Conservation (phyloP, 2,329 filamentous ascomycete species). For the Aspergillus tubingensis region DNA sequence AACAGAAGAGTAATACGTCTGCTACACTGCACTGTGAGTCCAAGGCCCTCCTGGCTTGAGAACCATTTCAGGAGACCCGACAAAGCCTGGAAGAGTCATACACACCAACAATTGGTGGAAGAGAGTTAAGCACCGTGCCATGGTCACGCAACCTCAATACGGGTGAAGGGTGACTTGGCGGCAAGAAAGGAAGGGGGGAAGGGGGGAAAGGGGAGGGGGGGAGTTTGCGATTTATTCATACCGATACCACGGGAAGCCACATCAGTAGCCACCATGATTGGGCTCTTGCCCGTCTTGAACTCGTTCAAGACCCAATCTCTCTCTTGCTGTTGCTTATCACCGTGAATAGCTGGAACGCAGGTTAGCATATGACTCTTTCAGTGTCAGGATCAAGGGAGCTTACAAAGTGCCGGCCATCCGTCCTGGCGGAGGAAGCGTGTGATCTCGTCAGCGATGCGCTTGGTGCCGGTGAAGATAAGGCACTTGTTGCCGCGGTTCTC, state of each 20-base stretch:
- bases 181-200: conserved; percentile 34
- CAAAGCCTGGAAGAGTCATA: conserved; percentile 88
- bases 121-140: conserved; percentile 83
- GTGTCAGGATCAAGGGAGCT: conserved; percentile 43
- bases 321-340: conserved; percentile 99
- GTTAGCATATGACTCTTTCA: conserved; percentile 43
- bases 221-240: conserved; percentile 75
- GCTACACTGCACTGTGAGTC: conserved; percentile 71
- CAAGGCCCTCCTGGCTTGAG: conserved; percentile 82
- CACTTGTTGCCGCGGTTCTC: conserved; percentile 94
- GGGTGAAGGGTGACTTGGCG: conserved; percentile 45
- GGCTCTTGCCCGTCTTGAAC: conserved; percentile 99
- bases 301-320: conserved; percentile 99
- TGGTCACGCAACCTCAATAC: conserved; percentile 61
- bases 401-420: conserved; percentile 95
- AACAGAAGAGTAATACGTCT: conserved; percentile 60
- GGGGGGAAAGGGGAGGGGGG: conserved; percentile 35
- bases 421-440: conserved; percentile 96
- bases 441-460: conserved; percentile 96
- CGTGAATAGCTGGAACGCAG: conserved; percentile 75
- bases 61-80: conserved; percentile 74
- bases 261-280: conserved; percentile 99
- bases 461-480: conserved; percentile 82
- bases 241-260: conserved; percentile 99
- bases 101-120: conserved; percentile 78